Evolutionary conservation across 345 rosid genomes (phyloP), one percentile per base, ranked within the genome.

Genomic region (Clarkia xantiana): DNA sequence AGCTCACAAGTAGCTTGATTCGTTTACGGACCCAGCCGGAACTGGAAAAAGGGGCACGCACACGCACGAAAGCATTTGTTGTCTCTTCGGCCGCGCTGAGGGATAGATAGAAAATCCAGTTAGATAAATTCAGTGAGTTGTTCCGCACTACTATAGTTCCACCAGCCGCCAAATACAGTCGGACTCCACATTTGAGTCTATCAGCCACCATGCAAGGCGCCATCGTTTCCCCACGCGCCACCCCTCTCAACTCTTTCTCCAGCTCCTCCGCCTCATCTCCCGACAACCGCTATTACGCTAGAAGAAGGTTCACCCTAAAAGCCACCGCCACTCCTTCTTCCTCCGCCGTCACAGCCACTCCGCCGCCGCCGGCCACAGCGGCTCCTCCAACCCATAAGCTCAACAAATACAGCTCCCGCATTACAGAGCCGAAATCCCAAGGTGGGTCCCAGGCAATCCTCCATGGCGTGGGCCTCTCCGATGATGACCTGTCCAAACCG

Each of bases 361-460:
- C 60, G 20, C 66, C 72, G 3, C 60, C 77, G 61, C 77, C 71
- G n/a, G n/a, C n/a, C n/a, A n/a, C n/a, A n/a, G n/a, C n/a, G 69
- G 10, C 55, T 47, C 63, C 11, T 2, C 71, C 47, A 38, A 55
- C 6, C 11, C 59, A 54, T 1, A 81, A 78, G 64, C 83, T 91
- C 52, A 91, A 86, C 74, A 84, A 78, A 62, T 81, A 84, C 79
- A 91, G 98, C 68, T 76, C 94, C 1, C 68, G 77, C 40, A 62
- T 86, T 45, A 91, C 98, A 0, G 93, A 81, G 57, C 96, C 98
- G 13, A 86, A 91, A 64, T 86, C 95, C 40, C 98, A 91, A 65
- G 98, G 98, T 0, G 98, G 78, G n/a, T 91, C 96, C 10, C 98
- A 91, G 71, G 98, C 98, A 0, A 71, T 86, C 38, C 80, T 86